Conservation (phyloP, 257 asterid species). For the Plantago elongata region DNA sequence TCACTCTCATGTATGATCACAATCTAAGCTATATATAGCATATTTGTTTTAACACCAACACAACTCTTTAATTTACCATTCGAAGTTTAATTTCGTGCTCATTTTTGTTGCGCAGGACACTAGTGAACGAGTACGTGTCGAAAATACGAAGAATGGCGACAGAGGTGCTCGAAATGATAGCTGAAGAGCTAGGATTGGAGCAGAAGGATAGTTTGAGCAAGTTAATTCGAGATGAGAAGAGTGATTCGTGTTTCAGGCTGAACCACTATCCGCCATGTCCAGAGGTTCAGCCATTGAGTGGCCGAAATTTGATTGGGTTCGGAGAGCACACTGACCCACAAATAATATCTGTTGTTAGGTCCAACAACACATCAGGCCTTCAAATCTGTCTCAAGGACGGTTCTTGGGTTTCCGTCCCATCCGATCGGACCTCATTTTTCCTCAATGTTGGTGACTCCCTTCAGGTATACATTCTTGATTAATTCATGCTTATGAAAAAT, state of each 20-base stretch:
- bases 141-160: conserved; percentile 32
- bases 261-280: conserved; percentile 57
- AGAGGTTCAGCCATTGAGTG: conserved; percentile 29
- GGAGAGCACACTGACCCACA: conserved; percentile 61
- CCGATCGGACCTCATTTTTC: conserved; percentile 46
- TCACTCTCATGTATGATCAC: too few species aligned
- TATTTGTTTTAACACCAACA: too few species aligned
- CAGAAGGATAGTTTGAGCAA: conserved; percentile 24
- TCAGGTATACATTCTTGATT: conserved; percentile 24
- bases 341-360: conserved; percentile 35
- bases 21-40: too few species aligned
- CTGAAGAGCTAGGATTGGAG: conserved; percentile 26
- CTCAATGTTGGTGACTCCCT: conserved; percentile 48
- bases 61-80: too few species aligned
- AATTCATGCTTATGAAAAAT: too few species aligned
- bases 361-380: conserved; percentile 37
- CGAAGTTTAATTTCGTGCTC: too few species aligned
- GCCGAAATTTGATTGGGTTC: conserved; percentile 38
- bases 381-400: conserved; percentile 34
- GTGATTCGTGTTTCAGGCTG: conserved; percentile 43
- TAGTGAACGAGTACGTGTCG: conserved; percentile 35
- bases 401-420: conserved; percentile 39
- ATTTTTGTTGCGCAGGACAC: conserved; percentile 19
- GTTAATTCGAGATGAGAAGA: conserved; percentile 28
- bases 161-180: conserved; percentile 43